A percentile compares a stretch with the other conserved stretches of the same genome.
Evolutionary conservation across 1,139 yeast species (phyloP).

Genomic region (Maudiozyma humilis): DNA sequence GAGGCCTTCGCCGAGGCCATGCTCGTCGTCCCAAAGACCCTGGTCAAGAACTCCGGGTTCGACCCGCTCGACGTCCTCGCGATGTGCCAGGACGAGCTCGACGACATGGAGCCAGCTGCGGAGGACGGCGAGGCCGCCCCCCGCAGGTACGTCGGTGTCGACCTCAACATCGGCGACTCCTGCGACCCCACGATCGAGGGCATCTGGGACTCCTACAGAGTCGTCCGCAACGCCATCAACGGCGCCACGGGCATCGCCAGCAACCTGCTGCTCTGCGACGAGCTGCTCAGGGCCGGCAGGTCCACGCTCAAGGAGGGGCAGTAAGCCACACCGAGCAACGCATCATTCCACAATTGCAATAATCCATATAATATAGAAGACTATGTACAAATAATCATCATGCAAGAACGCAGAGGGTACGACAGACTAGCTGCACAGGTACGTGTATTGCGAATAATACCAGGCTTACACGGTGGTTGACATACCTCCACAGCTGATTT

Average conservation of each 20-base stretch:
- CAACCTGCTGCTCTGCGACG: slow-evolving; percentile 88
- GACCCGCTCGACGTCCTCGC: slow-evolving; percentile 87
- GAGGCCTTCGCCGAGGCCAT: slow-evolving; percentile 91
- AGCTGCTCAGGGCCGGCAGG: slow-evolving; percentile 90
- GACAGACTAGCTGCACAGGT: too few relatives aligned
- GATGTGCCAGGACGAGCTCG: slow-evolving; percentile 81
- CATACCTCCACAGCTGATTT: too few relatives aligned
- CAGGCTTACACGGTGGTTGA: too few relatives aligned
- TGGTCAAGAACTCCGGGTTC: slow-evolving; percentile 86
- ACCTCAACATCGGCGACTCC: slow-evolving; percentile 85
- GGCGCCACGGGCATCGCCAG: slow-evolving; percentile 94
- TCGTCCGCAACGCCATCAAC: slow-evolving; percentile 81
- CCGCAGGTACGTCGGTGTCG: slow-evolving; percentile 82
- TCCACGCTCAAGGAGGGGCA: slow-evolving; percentile 65
- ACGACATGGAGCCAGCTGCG: slow-evolving; percentile 24
- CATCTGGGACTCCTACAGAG: slow-evolving; percentile 93
- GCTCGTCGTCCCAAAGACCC: slow-evolving; percentile 83
- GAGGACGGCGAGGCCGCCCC: slow-evolving; percentile 44
- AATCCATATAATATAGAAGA: not conserved
- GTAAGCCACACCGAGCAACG: not conserved
- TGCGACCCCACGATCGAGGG: slow-evolving; percentile 94
- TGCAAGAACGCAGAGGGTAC: too few relatives aligned
- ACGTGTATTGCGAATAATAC: not conserved
- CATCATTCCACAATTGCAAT: not conserved
- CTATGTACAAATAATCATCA: not conserved